Percentiles rank a stretch among this genome's conserved stretches.
These are phyloP conservation scores for Lyophyllum semitale DNA, from an alignment of 768 basidiomycete species.

Conservation along the genomic window DNA sequence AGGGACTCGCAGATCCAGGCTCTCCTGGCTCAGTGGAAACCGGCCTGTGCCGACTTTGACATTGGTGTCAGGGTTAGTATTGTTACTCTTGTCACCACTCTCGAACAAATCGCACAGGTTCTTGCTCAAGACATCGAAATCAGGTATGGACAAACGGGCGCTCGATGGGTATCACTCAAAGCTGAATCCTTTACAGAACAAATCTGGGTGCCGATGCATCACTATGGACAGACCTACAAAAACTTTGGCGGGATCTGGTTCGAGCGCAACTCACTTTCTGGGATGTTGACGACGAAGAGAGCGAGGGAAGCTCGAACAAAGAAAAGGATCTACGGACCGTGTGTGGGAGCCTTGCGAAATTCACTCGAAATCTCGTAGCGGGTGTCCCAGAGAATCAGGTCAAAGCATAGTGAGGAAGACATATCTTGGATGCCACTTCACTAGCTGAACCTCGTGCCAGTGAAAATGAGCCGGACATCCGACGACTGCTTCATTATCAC, in stretches of 20 bases:
- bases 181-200: conserved; percentile 5
- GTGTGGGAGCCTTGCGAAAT: conserved; percentile 61
- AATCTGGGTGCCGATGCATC: conserved; percentile 39
- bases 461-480: conserved; percentile 69
- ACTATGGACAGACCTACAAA: conserved; percentile 57
- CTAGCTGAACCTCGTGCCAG: conserved; percentile 36
- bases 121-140: conserved; percentile 48
- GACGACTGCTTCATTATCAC: conserved; percentile 67
- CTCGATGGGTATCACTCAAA: neutral
- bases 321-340: conserved; percentile 38
- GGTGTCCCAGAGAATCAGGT: conserved; percentile 73
- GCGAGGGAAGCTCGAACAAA: conserved; percentile 25
- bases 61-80: conserved; percentile 35
- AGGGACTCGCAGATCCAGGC: conserved; percentile 4
- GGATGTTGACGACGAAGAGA: conserved; percentile 45
- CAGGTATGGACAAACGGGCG: conserved; percentile 29
- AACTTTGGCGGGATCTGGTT: conserved; percentile 56
- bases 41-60: conserved; percentile 44
- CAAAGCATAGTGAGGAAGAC: conserved; percentile 64
- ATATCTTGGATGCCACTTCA: neutral
- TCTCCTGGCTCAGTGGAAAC: conserved; percentile 35
- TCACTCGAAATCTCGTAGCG: conserved; percentile 85
- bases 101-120: conserved; percentile 52
- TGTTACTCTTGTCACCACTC: conserved; percentile 31
- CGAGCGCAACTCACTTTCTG: conserved; percentile 53